Conservation (phyloP, 805 yeast genomes). For the Vanderwaltozyma tropicalis region DNA sequence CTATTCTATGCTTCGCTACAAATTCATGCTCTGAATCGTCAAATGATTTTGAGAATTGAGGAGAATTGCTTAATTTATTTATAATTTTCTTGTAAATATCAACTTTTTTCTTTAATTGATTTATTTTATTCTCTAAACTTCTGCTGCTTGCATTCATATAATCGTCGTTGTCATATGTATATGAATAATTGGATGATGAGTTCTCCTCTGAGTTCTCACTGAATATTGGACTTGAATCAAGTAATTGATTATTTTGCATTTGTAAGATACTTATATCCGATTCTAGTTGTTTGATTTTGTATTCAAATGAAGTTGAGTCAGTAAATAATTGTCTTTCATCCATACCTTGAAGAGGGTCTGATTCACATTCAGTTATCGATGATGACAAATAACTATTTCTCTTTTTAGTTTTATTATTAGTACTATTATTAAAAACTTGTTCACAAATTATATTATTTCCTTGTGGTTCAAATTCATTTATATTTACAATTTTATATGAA, state of each 20-base stretch:
- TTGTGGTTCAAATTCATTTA: no score
- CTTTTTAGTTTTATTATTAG: slow-evolving; percentile 4
- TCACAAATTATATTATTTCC: neutral
- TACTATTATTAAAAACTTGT: neutral
- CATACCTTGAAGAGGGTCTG: neutral
- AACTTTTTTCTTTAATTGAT: neutral
- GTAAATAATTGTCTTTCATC: no score
- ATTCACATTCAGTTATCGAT: slow-evolving; percentile 8
- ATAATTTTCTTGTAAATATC: neutral
- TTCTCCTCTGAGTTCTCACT: neutral
- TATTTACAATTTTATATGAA: no score
- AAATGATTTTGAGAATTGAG: neutral
- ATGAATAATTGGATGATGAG: neutral
- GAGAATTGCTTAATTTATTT: neutral
- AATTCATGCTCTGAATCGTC: neutral
- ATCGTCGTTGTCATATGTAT: neutral
- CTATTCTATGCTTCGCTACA: neutral
- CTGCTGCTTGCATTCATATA: neutral
- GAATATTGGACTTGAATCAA: neutral
- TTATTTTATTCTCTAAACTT: neutral
- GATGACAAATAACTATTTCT: slow-evolving; percentile 17
- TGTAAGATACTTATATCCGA: neutral
- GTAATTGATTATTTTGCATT: neutral
- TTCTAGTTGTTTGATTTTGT: neutral
- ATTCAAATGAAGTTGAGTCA: neutral